Base-by-base conservation (phyloP, 768 basidiomycete species). In the Lyophyllum decastes region DNA sequence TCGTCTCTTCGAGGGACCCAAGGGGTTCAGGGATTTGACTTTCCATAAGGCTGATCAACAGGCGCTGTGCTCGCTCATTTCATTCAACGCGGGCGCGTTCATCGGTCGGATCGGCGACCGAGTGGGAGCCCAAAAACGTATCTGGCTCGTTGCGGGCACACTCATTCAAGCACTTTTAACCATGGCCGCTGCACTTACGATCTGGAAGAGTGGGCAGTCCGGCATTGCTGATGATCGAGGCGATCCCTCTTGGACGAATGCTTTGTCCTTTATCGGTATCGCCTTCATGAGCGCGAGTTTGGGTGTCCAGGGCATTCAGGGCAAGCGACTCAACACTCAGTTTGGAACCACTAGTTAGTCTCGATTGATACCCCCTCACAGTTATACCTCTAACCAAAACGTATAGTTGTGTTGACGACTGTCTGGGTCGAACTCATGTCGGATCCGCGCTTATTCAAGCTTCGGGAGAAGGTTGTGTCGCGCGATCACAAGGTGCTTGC, bases 381-480 rank as follows among this genome's bases (percentile, higher is more conserved):
- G 30, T 30, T 9, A 30, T 27, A 40, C 24, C 33, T 40, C 41
- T 19, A 16, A 17, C 54, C 12, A 27, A 59, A 11, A 52, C 4
- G 40, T 43, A 44, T 68, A 86, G 90, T 93, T 61, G 90, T 94
- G 44, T 78, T 95, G 10, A 95, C 93, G 16, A 91, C 90, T 17
- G 82, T 93, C 55, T 95, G 92, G 92, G 91, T 92, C 62, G 93
- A 95, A 64, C 82, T 95, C 48, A 81, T 90, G 80, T 86, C 87
- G 49, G 91, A 93, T 69, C 92, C 92, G 0, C 72, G 82, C 47
- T 82, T 95, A 21, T 89, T 94, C 78, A 65, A 78, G 24, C 55
- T 82, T 46, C 78, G 78, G 40, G 74, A 80, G 49, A 73, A 72
- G 50, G 79, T 89, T 2, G 85, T 53, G 49, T 44, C 61, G 34